Evolutionary conservation across 108 stramenopile species (phyloP).

Genomic region (Nannochloropsis salina): DNA sequence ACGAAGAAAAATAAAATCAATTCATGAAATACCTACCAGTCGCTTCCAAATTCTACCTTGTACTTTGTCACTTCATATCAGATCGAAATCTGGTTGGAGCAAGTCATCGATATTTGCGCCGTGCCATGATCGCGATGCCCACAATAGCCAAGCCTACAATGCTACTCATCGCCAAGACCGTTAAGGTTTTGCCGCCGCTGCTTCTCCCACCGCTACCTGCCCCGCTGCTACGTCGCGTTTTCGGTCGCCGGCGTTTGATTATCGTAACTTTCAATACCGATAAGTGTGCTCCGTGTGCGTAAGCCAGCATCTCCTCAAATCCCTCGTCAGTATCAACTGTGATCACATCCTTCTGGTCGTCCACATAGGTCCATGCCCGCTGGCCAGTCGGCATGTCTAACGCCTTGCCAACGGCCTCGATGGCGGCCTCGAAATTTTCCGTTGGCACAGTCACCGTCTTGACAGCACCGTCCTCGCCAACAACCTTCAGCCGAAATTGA

Average conservation of each 20-base stretch:
- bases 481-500: conserved; percentile 14
- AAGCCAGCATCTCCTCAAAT: background rate
- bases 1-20: too few species aligned
- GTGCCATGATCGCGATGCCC: background rate
- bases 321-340: background rate
- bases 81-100: too few species aligned
- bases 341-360: conserved; percentile 13
- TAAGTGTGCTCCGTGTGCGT: background rate
- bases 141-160: background rate
- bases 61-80: too few species aligned
- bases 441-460: background rate
- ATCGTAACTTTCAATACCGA: background rate
- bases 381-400: background rate
- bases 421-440: background rate
- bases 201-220: background rate
- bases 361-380: conserved; percentile 16
- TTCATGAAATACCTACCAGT: too few species aligned
- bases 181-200: background rate
- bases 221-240: background rate
- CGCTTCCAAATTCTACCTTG: too few species aligned
- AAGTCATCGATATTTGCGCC: background rate
- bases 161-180: background rate
- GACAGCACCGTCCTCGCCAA: background rate
- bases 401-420: conserved; percentile 4
- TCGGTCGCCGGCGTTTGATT: background rate